phyloP scores from a whole-genome alignment of 2,329 filamentous ascomycete species.

The Bisporella sp. region DNA sequence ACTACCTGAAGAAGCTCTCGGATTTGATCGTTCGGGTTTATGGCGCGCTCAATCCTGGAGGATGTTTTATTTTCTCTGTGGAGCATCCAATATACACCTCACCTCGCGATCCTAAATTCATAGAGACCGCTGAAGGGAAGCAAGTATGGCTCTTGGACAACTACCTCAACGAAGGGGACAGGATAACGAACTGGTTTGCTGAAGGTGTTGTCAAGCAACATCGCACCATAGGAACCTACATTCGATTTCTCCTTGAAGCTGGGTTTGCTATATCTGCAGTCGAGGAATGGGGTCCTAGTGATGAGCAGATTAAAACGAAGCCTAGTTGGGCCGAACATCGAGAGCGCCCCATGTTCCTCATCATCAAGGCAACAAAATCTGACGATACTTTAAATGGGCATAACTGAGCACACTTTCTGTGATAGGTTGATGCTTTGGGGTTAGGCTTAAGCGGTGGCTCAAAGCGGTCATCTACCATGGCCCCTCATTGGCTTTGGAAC shows the following conservation, averaged over 20 bases:
- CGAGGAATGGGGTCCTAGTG: slow-evolving; percentile 14
- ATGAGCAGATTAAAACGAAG: slow-evolving; percentile 18
- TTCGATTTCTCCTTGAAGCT: slow-evolving; percentile 11
- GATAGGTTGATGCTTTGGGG: too few species aligned
- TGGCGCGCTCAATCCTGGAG: slow-evolving; percentile 74
- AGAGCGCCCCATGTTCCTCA: slow-evolving; percentile 1
- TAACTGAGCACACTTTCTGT: too few species aligned
- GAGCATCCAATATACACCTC: slow-evolving; percentile 42
- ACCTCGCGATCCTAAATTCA: slow-evolving; percentile 28
- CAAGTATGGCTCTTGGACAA: slow-evolving; percentile 35
- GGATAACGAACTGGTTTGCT: slow-evolving; percentile 36
- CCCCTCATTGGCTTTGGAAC: too few species aligned
- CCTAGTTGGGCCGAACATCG: slow-evolving; percentile 23
- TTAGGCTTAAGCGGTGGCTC: too few species aligned
- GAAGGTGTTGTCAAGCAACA: slow-evolving; percentile 39
- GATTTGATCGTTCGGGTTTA: slow-evolving; percentile 76
- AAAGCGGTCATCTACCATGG: too few species aligned
- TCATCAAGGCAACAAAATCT: slow-evolving; percentile 1
- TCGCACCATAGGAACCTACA: slow-evolving; percentile 30
- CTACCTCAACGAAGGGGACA: slow-evolving; percentile 35
- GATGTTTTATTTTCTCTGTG: slow-evolving; percentile 64
- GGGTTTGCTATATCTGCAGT: slow-evolving; percentile 13
- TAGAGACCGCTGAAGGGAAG: slow-evolving; percentile 25
- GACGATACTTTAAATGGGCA: not conserved
- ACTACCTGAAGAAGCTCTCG: slow-evolving; percentile 94